Conservation (phyloP, 2,329 filamentous ascomycete genomes). For the Penicillium sp. region DNA sequence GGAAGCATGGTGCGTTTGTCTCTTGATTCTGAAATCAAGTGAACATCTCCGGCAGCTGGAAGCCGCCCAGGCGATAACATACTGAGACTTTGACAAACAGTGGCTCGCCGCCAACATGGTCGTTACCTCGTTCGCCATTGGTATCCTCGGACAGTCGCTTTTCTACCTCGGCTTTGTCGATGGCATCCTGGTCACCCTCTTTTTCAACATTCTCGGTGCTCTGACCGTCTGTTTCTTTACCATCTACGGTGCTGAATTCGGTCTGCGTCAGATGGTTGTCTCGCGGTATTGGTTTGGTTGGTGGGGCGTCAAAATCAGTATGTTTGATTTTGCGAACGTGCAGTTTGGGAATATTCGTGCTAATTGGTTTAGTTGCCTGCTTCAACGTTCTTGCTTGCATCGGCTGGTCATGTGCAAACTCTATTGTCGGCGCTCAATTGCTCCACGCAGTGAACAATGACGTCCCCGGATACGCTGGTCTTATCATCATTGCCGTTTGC, state of each 20-base stretch:
- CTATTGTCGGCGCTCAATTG: conserved; percentile 74
- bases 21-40: conserved; percentile 5
- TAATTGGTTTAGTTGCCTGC: conserved; percentile 52
- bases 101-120: conserved; percentile 79
- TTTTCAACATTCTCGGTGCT: conserved; percentile 55
- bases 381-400: conserved; percentile 69
- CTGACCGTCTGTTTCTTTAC: conserved; percentile 9
- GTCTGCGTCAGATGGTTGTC: conserved; percentile 76
- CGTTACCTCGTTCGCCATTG: conserved; percentile 71
- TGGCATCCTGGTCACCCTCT: conserved; percentile 65
- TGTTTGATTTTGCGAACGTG: conserved; percentile 23
- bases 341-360: background rate
- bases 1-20: conserved; percentile 67
- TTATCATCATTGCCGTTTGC: conserved; percentile 66
- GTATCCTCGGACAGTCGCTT: conserved; percentile 63
- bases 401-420: conserved; percentile 74
- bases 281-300: conserved; percentile 73
- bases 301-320: conserved; percentile 64
- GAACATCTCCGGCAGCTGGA: conserved; percentile 3
- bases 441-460: conserved; percentile 67
- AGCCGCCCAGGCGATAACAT: conserved; percentile 8
- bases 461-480: conserved; percentile 68
- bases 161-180: conserved; percentile 71
- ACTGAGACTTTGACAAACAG: conserved; percentile 36
- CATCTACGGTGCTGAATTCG: conserved; percentile 67